Percentiles rank a stretch among this genome's conserved stretches.
Evolutionary conservation across 2,329 filamentous ascomycete species (phyloP).

Genomic region (Lecanicillium sp.): DNA sequence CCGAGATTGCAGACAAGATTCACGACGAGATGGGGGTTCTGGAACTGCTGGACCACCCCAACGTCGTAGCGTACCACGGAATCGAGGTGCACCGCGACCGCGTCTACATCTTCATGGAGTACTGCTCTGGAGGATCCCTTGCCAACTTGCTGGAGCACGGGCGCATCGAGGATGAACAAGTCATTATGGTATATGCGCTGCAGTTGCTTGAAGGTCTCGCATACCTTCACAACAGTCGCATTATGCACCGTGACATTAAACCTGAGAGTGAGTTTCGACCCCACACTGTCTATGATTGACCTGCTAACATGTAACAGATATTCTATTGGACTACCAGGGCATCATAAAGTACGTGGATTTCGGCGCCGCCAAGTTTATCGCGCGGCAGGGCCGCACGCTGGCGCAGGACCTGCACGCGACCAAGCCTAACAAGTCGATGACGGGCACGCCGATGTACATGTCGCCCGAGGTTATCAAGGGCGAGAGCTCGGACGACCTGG

Average conservation of each 20-base stretch:
- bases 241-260: conserved; percentile 96
- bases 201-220: conserved; percentile 90
- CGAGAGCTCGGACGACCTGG: conserved; percentile 66
- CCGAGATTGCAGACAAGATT: conserved; percentile 88
- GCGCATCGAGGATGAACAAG: conserved; percentile 94
- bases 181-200: conserved; percentile 93
- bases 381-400: conserved; percentile 83
- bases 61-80: conserved; percentile 95
- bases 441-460: conserved; percentile 99
- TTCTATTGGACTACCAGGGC: conserved; percentile 92
- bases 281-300: conserved; percentile 20
- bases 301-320: conserved; percentile 50
- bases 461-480: conserved; percentile 97
- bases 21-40: conserved; percentile 95
- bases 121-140: conserved; percentile 90
- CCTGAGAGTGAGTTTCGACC: conserved; percentile 75
- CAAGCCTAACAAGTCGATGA: conserved; percentile 82
- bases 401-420: conserved; percentile 53
- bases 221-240: conserved; percentile 85
- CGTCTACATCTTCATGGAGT: conserved; percentile 99
- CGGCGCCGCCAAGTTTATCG: conserved; percentile 94
- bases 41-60: conserved; percentile 92
- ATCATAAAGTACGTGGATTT: conserved; percentile 99
- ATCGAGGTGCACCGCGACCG: conserved; percentile 98
- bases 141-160: conserved; percentile 88